Evolutionary conservation across 192 early-diverging fungal genomes (phyloP), one percentile per base, ranked within the genome.

Genomic region (Ambispora gerdemannii): DNA sequence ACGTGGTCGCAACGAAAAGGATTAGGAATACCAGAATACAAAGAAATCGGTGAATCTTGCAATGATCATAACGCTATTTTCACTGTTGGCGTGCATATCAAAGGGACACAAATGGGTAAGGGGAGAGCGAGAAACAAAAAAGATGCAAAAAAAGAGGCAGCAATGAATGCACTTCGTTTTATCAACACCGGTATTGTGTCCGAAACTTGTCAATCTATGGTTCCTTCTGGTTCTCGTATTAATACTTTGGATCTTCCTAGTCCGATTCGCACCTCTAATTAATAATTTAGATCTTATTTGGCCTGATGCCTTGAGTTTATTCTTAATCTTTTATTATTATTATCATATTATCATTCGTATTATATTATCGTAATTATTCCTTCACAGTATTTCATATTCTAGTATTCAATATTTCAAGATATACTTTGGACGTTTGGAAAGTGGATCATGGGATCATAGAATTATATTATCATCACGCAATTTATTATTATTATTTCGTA

Each of bases 1-100:
- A 70, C 68, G 15, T 70, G 68, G 68, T 70, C 68, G 56, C 68
- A 70, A 70, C n/a, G 68, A 49, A 70, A 30, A 43, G 38, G 56
- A 20, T 49, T 70, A 27, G 68, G 68, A 31, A 70, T 70, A 27
- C 68, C 68, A 17, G 56, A 36, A 28, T 70, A 70, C 35, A 27
- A 49, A 56, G 43, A 38, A 20, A 20, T 20, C 20, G 65, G 47
- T 1, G 66, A 68, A 36, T 10, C 32, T 68, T 20, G 30, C 8
- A 27, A 50, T 56, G 50, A 53, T 24, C 50, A n/a, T 17, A 70
- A 70, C 35, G 35, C 68, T 11, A 32, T 70, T 22, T 70, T 70
- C 53, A 28, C 56, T 13, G 55, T 70, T 70, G 56, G 28, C 3
- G 68, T 70, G 6, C 20, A 25, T 49, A 70, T 70, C 4, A 59